phyloP scores from a whole-genome alignment of 345 rosid genomes.

The Syzygium aqueum region DNA sequence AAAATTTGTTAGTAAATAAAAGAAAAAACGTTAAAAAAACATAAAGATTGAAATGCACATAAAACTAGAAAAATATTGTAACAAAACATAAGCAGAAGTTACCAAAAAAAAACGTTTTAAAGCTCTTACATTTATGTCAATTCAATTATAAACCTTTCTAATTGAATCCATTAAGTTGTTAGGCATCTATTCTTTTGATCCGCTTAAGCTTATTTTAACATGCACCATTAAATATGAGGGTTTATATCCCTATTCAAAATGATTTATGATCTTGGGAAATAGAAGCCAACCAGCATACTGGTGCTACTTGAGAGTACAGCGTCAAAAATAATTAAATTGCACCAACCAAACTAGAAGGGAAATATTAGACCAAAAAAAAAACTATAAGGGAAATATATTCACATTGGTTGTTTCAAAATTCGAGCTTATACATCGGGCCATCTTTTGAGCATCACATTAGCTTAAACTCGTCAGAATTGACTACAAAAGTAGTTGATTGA shows the following conservation, averaged over 20 bases:
- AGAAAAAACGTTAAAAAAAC: too few relatives aligned
- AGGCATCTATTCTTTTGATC: too few relatives aligned
- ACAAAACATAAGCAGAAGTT: too few relatives aligned
- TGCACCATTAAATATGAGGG: too few relatives aligned
- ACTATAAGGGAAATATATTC: background rate
- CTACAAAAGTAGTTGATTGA: background rate
- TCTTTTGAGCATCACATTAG: background rate
- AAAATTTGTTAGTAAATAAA: too few relatives aligned
- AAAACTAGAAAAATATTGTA: too few relatives aligned
- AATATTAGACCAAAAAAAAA: too few relatives aligned
- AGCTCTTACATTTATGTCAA: fast-evolving
- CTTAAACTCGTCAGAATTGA: background rate
- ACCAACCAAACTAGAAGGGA: background rate
- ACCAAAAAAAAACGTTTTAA: too few relatives aligned
- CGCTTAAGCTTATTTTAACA: too few relatives aligned
- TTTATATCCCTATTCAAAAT: background rate
- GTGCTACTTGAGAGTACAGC: background rate
- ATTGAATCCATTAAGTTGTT: too few relatives aligned
- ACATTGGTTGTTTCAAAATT: background rate
- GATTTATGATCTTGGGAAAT: background rate
- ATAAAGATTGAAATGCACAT: too few relatives aligned
- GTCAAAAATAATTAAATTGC: background rate
- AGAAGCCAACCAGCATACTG: background rate
- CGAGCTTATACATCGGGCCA: background rate
- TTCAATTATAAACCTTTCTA: too few relatives aligned